phyloP scores from a whole-genome alignment of 1,284 basidiomycete genomes.

The Papiliotrema nemorosa region DNA sequence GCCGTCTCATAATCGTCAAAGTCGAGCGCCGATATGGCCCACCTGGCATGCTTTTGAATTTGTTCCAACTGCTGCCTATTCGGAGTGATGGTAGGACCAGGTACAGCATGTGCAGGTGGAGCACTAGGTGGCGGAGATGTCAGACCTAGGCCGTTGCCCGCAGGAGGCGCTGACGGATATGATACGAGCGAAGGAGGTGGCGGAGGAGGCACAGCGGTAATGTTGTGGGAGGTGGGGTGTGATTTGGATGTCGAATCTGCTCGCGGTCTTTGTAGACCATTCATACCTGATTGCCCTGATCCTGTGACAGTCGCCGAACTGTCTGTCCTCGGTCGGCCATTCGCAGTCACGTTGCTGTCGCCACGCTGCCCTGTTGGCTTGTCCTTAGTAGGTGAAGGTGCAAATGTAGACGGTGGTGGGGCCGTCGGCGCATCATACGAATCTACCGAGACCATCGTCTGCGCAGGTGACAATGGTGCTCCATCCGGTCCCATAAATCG shows the following conservation, averaged over 20 bases:
- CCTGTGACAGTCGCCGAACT: neutral
- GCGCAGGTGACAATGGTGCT: conserved; percentile 42
- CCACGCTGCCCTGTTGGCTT: neutral
- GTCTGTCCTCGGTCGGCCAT: neutral
- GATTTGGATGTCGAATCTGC: conserved; percentile 2
- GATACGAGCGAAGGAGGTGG: conserved; percentile 26
- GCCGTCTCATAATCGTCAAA: conserved; percentile 87
- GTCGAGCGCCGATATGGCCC: conserved; percentile 85
- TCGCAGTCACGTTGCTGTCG: neutral
- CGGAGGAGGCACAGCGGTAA: conserved; percentile 20
- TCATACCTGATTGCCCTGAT: neutral
- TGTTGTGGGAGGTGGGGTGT: conserved; percentile 3
- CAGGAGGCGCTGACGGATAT: conserved; percentile 16
- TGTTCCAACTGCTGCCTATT: conserved; percentile 56
- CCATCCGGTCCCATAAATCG: conserved; percentile 47
- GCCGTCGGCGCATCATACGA: conserved; percentile 36
- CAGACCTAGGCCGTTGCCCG: conserved; percentile 15
- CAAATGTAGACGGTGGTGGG: conserved; percentile 40
- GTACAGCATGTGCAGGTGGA: conserved; percentile 1
- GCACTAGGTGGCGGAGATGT: conserved; percentile 16
- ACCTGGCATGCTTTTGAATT: conserved; percentile 83
- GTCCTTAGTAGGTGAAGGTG: conserved; percentile 10
- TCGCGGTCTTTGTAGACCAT: neutral
- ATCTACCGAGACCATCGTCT: conserved; percentile 31
- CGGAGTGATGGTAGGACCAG: conserved; percentile 9